A percentile compares a stretch with the other conserved stretches of the same genome.
phyloP scores from a whole-genome alignment of 768 basidiomycete genomes.

The Lactarius quietus region DNA sequence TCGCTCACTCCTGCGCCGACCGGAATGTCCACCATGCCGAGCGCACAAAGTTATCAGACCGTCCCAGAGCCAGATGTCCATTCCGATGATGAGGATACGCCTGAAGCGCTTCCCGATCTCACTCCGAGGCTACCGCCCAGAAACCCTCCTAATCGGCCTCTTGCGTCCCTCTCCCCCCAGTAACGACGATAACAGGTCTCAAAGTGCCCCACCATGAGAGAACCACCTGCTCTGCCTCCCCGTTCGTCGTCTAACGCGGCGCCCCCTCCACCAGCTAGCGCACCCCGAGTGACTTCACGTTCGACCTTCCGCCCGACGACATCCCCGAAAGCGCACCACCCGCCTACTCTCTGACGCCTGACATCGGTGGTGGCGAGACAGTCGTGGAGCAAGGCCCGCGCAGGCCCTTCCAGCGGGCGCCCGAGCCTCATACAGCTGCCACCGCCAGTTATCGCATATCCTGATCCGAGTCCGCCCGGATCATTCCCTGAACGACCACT shows the following conservation, averaged over 20 bases:
- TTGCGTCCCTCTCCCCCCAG: neutral
- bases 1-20: neutral
- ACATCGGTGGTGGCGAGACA: conserved; percentile 52
- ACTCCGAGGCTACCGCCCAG: conserved; percentile 1
- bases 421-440: conserved; percentile 16
- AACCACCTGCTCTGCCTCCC: conserved; percentile 4
- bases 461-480: neutral
- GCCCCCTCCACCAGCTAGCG: neutral
- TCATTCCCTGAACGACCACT: neutral
- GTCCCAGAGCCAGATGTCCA: neutral
- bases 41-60: conserved; percentile 5
- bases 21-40: conserved; percentile 1
- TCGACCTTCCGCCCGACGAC: conserved; percentile 11
- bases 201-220: neutral
- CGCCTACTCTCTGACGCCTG: conserved; percentile 60
- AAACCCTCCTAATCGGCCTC: neutral
- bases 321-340: conserved; percentile 61
- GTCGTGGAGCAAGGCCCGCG: conserved; percentile 60
- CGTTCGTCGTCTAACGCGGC: neutral
- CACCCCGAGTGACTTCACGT: neutral
- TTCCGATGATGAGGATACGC: conserved; percentile 3
- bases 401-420: conserved; percentile 55
- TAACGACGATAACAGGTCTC: neutral
- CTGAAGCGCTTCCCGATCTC: conserved; percentile 15
- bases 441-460: neutral